These are phyloP conservation scores for Acephala macrosclerotiorum DNA, from an alignment of 2,329 filamentous ascomycete species.

Conservation along the genomic window DNA sequence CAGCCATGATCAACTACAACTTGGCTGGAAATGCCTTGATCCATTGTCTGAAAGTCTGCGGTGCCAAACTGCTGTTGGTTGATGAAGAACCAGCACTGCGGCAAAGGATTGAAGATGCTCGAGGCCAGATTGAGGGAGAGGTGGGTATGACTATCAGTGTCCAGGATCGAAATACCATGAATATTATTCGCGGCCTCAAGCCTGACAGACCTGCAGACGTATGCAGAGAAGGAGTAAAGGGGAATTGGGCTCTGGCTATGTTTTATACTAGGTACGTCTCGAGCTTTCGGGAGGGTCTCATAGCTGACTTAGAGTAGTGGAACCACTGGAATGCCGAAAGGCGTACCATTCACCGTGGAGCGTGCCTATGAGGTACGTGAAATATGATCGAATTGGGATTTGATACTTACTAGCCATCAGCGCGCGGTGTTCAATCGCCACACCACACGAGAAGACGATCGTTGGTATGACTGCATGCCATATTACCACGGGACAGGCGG, in stretches of 20 bases:
- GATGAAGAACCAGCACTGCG: slow-evolving; percentile 62
- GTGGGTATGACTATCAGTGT: slow-evolving; percentile 62
- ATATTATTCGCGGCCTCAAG: slow-evolving; percentile 54
- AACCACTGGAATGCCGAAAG: slow-evolving; percentile 80
- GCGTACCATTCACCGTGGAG: slow-evolving; percentile 64
- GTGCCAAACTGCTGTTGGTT: slow-evolving; percentile 62
- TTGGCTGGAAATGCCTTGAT: slow-evolving; percentile 68
- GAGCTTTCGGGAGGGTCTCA: background rate
- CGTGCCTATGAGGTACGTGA: slow-evolving; percentile 44
- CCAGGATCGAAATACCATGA: slow-evolving; percentile 57
- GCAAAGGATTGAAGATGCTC: slow-evolving; percentile 64
- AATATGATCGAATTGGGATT: background rate
- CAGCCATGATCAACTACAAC: slow-evolving; percentile 77
- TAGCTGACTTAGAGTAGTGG: slow-evolving; percentile 54
- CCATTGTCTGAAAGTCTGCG: slow-evolving; percentile 68
- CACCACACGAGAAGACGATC: slow-evolving; percentile 53
- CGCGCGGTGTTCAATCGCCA: slow-evolving; percentile 27
- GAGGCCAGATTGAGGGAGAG: slow-evolving; percentile 54
- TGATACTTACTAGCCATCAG: slow-evolving; percentile 13
- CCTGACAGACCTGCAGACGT: slow-evolving; percentile 61
- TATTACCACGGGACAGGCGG: slow-evolving; percentile 77
- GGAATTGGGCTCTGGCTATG: slow-evolving; percentile 64
- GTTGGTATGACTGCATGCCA: slow-evolving; percentile 80
- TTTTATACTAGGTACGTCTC: slow-evolving; percentile 69
- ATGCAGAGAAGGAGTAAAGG: slow-evolving; percentile 58